Conservation (phyloP, 805 yeast genomes). For the Metschnikowia rubicola region DNA sequence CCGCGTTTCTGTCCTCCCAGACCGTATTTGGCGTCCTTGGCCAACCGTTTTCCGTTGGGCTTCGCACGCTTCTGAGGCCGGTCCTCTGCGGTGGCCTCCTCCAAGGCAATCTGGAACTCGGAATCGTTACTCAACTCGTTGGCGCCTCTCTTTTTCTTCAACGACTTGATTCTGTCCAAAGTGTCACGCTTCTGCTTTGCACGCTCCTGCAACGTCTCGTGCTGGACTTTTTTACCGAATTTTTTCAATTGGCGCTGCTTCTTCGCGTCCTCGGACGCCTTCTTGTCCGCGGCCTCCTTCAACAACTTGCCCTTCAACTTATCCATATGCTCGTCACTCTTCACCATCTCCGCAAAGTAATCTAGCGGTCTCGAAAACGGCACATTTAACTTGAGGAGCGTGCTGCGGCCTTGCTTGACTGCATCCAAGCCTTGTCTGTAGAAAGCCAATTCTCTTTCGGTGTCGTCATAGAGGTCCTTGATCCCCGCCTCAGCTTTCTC, state of each 20-base stretch:
- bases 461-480: constrained; percentile 90
- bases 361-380: constrained; percentile 93
- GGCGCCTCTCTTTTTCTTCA: constrained; percentile 82
- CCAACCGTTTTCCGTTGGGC: constrained; percentile 63
- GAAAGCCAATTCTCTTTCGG: constrained; percentile 92
- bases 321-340: constrained; percentile 97
- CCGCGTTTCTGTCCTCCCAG: constrained; percentile 75
- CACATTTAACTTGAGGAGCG: constrained; percentile 64
- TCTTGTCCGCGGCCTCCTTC: constrained; percentile 76
- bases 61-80: constrained; percentile 44
- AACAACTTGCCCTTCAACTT: constrained; percentile 78
- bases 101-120: constrained; percentile 83
- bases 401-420: constrained; percentile 65
- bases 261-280: constrained; percentile 89
- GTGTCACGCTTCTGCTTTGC: constrained; percentile 90
- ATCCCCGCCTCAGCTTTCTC: constrained; percentile 61
- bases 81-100: constrained; percentile 76
- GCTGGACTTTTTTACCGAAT: constrained; percentile 95
- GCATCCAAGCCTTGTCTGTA: constrained; percentile 92
- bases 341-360: constrained; percentile 98
- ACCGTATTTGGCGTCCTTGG: constrained; percentile 74
- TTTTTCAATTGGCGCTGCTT: constrained; percentile 93
- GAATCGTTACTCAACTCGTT: constrained; percentile 70
- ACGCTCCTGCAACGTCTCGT: constrained; percentile 88
- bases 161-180: constrained; percentile 82